phyloP scores from a whole-genome alignment of 305 asterid genomes.

The Solanum hybrid region DNA sequence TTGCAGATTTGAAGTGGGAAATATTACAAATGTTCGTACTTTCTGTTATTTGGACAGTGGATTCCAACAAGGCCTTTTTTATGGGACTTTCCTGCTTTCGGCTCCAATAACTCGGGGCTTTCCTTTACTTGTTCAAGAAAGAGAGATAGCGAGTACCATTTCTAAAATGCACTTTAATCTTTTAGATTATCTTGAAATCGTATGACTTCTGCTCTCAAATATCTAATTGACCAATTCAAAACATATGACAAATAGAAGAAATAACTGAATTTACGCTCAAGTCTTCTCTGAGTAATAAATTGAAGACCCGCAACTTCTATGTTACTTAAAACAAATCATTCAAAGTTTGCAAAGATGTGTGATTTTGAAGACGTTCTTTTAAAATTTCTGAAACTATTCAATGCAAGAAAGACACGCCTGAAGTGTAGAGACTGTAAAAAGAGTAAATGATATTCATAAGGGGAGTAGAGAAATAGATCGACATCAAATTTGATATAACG shows the following conservation, averaged over 20 bases:
- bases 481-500: neutral
- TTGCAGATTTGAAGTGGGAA: neutral
- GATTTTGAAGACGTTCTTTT: neutral
- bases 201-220: neutral
- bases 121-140: neutral
- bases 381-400: neutral
- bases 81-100: neutral
- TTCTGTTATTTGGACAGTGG: neutral
- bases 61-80: neutral
- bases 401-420: neutral
- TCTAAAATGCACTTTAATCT: neutral
- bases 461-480: neutral
- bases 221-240: neutral
- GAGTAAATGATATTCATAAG: neutral
- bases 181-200: neutral
- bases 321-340: neutral
- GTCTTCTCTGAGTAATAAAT: neutral
- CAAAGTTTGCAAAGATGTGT: neutral
- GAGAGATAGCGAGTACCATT: neutral
- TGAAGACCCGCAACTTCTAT: neutral
- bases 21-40: neutral
- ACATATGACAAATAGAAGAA: neutral
- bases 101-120: neutral
- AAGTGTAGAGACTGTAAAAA: neutral
- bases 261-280: neutral